Evolutionary conservation across 169 alveolate genomes (phyloP).

Genomic region (Plasmodium sp.): DNA sequence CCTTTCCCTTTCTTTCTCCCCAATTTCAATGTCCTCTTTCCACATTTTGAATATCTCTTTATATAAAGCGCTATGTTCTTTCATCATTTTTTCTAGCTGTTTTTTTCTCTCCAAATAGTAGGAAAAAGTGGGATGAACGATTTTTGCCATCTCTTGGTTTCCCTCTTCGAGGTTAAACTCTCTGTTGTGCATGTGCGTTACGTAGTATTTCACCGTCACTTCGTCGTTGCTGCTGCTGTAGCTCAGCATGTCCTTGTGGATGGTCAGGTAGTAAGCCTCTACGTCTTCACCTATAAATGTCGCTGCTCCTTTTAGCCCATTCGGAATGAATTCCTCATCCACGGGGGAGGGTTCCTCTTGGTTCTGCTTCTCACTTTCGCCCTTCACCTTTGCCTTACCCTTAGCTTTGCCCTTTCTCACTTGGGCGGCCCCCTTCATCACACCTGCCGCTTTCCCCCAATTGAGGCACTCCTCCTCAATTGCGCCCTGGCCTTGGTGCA

Average conservation of each 20-base stretch:
- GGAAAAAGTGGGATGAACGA: conserved; percentile 11
- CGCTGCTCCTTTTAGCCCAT: not conserved
- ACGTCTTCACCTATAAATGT: not conserved
- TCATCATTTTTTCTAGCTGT: conserved; percentile 34
- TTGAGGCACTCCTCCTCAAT: not conserved
- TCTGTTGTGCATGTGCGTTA: conserved; percentile 2
- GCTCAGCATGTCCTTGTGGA: conserved; percentile 40
- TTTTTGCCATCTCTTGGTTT: conserved; percentile 19
- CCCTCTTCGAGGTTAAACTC: conserved; percentile 32
- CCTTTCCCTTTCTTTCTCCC: conserved; percentile 55
- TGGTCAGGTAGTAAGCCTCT: conserved; percentile 17
- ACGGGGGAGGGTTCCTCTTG: not conserved
- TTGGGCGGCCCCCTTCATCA: conserved; percentile 17
- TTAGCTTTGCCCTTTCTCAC: not conserved
- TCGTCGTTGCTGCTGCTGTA: conserved; percentile 23
- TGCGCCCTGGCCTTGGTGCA: not conserved
- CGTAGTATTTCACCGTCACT: conserved; percentile 33
- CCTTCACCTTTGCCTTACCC: not conserved
- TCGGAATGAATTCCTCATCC: not conserved
- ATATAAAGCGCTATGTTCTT: conserved; percentile 28
- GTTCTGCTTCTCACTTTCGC: not conserved
- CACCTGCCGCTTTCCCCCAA: not conserved
- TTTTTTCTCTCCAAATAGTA: conserved; percentile 17
- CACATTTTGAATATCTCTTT: conserved; percentile 56
- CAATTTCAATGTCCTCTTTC: conserved; percentile 78